Base-by-base conservation (phyloP, 306 rosid species). In the Canavalia gladiata region DNA sequence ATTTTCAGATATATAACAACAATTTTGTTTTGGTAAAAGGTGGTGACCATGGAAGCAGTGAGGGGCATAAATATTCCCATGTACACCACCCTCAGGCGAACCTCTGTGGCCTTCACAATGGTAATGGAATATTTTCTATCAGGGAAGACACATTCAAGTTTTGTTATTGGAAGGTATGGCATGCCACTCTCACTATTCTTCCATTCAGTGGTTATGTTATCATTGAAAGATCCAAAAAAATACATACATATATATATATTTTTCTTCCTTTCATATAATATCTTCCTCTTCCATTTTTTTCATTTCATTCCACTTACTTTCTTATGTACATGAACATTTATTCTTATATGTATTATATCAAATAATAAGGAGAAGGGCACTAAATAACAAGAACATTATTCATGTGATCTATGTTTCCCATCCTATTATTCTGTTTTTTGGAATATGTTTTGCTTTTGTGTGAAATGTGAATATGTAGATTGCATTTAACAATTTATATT, bases 11-110 rank as follows among this genome's bases (percentile, higher is more conserved):
- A 18, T 18, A 18, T 18, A 18, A 18, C 25, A 18, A 18, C 25
- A 18, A 18, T 18, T 18, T 5, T 47, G 51, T 9, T 82, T 70
- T 87, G 80, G 31, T 85, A 74, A 75, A 84, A 92, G 94, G 54
- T 90, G 56, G 89, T 89, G 49, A 86, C 95, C 7, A 92, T 89
- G 95, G 97, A 87, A 86, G 85, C 97, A 49, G 97, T 90, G n/a
- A 90, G 93, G 0, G 88, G 86, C 78, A 85, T 90, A 74, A 92
- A 81, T 68, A 83, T 92, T 78, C 97, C 97, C 0, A 92, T 90
- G 93, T 90, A 92, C 72, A 89, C 95, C 41, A 89, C 94, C 39
- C 97, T 92, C 5, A 85, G 97, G 80, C 85, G 95, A 77, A 90
- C 95, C 5, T 87, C 83, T 0, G 86, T 92, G 59, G 95, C 90